Evolutionary conservation across 257 asterid genomes (phyloP).

Genomic region (Petrea volubilis): DNA sequence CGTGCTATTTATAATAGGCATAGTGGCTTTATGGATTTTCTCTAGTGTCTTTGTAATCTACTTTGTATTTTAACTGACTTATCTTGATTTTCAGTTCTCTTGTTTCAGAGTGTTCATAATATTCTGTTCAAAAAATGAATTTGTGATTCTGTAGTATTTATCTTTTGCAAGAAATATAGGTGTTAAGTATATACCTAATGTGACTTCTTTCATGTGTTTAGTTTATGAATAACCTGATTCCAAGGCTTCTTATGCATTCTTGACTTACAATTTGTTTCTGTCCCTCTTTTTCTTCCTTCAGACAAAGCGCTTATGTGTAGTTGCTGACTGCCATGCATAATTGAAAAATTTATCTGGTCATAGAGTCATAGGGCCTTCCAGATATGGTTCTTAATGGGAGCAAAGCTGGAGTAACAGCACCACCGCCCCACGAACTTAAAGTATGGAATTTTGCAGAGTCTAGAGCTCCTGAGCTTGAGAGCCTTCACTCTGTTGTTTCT

Average conservation of each 20-base stretch:
- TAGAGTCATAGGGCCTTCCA: conserved; percentile 9
- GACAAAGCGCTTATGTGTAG: conserved; percentile 12
- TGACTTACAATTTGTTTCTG: background rate
- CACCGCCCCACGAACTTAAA: conserved; percentile 63
- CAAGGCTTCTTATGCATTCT: background rate
- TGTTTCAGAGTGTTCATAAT: background rate
- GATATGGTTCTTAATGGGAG: conserved; percentile 39
- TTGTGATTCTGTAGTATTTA: background rate
- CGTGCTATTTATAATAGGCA: background rate
- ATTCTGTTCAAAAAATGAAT: background rate
- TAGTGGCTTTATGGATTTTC: background rate
- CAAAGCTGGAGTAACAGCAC: conserved; percentile 41
- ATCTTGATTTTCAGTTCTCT: background rate
- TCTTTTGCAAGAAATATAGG: background rate
- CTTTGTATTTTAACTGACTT: background rate
- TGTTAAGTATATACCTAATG: background rate
- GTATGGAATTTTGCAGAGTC: conserved; percentile 77
- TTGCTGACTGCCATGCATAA: background rate
- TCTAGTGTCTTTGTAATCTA: background rate
- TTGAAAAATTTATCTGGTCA: conserved; percentile 12
- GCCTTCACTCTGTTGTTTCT: conserved; percentile 67
- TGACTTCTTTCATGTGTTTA: background rate
- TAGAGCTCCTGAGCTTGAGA: conserved; percentile 71
- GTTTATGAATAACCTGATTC: background rate
- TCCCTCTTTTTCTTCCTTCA: conserved; percentile 9